phyloP scores from a whole-genome alignment of 257 asterid species.

The Solanum pinnatisectum region DNA sequence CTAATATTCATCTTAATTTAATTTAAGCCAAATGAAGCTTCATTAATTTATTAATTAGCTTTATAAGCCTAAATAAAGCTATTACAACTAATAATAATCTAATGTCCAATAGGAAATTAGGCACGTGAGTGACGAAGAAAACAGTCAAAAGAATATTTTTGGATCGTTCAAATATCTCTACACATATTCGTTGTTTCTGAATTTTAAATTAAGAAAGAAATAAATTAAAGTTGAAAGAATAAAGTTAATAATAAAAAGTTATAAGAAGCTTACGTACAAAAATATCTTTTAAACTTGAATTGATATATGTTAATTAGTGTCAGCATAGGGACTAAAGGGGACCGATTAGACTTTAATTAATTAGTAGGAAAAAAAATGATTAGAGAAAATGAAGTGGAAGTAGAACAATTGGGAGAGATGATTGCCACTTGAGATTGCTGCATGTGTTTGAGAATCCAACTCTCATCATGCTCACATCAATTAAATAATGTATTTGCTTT shows the following conservation, averaged over 20 bases:
- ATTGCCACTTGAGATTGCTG: conserved; percentile 13
- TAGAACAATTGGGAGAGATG: conserved; percentile 18
- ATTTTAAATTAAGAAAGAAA: neutral
- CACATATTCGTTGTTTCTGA: neutral
- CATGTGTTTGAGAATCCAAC: conserved; percentile 24
- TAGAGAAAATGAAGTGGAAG: conserved; percentile 3
- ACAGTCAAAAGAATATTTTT: neutral
- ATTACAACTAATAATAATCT: neutral
- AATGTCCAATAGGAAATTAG: neutral
- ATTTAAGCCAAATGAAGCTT: neutral
- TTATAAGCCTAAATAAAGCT: neutral
- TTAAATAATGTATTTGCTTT: neutral
- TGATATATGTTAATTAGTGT: neutral
- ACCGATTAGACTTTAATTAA: neutral
- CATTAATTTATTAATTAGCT: neutral
- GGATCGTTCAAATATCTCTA: neutral
- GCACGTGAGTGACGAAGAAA: neutral
- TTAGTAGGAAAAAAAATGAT: neutral
- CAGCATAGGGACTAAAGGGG: neutral
- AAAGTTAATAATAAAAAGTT: neutral
- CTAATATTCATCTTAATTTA: neutral
- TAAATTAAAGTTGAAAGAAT: neutral
- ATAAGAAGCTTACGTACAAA: neutral
- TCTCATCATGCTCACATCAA: conserved; percentile 24
- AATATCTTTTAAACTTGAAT: neutral